These are phyloP conservation scores for Globisporangium yorkense DNA, from an alignment of 352 stramenopile species.

Conservation along the genomic window DNA sequence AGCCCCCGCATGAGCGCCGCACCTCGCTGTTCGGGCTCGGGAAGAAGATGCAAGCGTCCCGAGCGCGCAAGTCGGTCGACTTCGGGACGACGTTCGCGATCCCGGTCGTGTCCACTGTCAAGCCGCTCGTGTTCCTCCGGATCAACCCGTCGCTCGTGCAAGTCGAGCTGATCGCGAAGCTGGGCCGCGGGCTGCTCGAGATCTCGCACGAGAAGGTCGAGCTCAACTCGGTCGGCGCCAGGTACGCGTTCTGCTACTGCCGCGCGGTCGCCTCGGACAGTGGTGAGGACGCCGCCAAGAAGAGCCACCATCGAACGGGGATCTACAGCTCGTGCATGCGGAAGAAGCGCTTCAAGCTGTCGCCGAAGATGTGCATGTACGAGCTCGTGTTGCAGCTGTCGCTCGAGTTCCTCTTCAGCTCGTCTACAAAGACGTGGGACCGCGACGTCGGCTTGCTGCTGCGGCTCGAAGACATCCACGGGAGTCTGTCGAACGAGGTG, in stretches of 20 bases:
- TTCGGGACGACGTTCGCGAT: slow-evolving; percentile 27
- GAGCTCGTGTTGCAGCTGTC: slow-evolving; percentile 39
- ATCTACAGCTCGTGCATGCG: slow-evolving; percentile 13
- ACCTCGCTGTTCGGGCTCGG: slow-evolving; percentile 31
- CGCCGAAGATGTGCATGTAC: slow-evolving; percentile 25
- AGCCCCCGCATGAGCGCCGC: slow-evolving; percentile 10
- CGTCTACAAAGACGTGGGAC: slow-evolving; percentile 29
- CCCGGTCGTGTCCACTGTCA: slow-evolving; percentile 7
- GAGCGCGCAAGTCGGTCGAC: slow-evolving; percentile 19
- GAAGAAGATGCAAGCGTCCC: slow-evolving; percentile 14
- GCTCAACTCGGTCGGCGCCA: slow-evolving; percentile 8
- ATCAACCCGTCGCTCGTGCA: slow-evolving; percentile 13
- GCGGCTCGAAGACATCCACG: slow-evolving; percentile 40
- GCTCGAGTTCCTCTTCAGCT: slow-evolving; percentile 32
- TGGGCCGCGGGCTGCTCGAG: slow-evolving; percentile 7
- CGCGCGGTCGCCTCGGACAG: neutral
- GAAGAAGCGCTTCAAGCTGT: slow-evolving; percentile 10
- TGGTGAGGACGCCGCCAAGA: neutral
- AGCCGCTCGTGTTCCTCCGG: slow-evolving; percentile 14
- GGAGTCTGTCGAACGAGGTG: slow-evolving; percentile 31
- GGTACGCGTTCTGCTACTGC: slow-evolving; percentile 14
- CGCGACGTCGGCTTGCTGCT: slow-evolving; percentile 43
- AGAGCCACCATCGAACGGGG: neutral
- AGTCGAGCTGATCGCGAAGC: slow-evolving; percentile 6
- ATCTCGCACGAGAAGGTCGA: slow-evolving; percentile 5